phyloP scores from a whole-genome alignment of 1,139 yeast species.

The Yamadazyma mexicana region DNA sequence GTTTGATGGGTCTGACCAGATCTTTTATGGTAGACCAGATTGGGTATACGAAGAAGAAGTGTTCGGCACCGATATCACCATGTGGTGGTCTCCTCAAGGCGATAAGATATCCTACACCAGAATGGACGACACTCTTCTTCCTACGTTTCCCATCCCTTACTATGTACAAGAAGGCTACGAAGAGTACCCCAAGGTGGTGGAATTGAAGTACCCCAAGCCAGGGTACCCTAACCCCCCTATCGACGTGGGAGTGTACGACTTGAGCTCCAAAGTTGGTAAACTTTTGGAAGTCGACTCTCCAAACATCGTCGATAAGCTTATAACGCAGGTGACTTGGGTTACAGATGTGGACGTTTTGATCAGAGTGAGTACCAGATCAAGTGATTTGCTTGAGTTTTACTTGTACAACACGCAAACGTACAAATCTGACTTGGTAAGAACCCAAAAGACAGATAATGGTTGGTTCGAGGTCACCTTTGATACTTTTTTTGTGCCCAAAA shows the following conservation, averaged over 20 bases:
- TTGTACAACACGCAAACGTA: constrained; percentile 33
- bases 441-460: constrained; percentile 40
- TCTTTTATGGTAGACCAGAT: constrained; percentile 59
- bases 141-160: constrained; percentile 52
- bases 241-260: constrained; percentile 38
- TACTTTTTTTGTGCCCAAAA: constrained; percentile 68
- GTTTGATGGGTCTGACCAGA: constrained; percentile 47
- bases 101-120: constrained; percentile 47
- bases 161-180: constrained; percentile 48
- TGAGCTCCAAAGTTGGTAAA: constrained; percentile 14
- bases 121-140: constrained; percentile 54
- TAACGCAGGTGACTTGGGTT: constrained; percentile 49
- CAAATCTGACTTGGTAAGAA: constrained; percentile 34
- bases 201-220: constrained; percentile 48
- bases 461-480: constrained; percentile 84
- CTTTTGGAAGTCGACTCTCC: constrained; percentile 24
- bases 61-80: constrained; percentile 45
- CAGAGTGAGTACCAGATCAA: constrained; percentile 45
- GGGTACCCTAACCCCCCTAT: constrained; percentile 46
- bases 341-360: constrained; percentile 33
- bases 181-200: constrained; percentile 41
- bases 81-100: constrained; percentile 64
- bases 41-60: constrained; percentile 69
- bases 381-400: constrained; percentile 42
- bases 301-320: constrained; percentile 28